phyloP scores from a whole-genome alignment of 345 rosid genomes.

The Microthlaspi erraticum region DNA sequence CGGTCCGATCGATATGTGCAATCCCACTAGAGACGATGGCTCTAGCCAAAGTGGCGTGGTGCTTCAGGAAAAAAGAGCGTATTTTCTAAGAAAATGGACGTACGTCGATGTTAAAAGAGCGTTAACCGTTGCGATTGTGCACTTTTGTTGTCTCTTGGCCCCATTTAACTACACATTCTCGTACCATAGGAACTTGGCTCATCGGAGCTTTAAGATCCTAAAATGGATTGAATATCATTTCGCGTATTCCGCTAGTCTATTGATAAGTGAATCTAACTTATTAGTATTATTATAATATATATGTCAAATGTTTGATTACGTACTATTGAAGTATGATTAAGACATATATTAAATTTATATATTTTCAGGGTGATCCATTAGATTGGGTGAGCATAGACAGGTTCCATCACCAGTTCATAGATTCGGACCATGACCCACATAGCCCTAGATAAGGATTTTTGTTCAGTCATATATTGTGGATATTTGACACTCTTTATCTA shows the following conservation, averaged over 20 bases:
- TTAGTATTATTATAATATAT: too few species aligned
- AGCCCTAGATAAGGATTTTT: conserved; percentile 88
- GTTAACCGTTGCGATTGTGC: conserved; percentile 54
- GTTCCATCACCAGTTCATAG: conserved; percentile 80
- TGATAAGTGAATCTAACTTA: too few species aligned
- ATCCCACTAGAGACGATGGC: conserved; percentile 23
- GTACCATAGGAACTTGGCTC: conserved; percentile 71
- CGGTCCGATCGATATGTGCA: conserved; percentile 24
- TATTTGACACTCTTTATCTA: conserved; percentile 59
- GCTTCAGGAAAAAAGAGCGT: conserved; percentile 37
- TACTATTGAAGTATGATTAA: background rate
- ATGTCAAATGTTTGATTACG: background rate
- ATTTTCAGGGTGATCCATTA: conserved; percentile 58
- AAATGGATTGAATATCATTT: conserved; percentile 82
- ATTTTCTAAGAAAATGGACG: conserved; percentile 62
- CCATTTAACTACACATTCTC: conserved; percentile 75
- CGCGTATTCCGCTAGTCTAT: conserved; percentile 60
- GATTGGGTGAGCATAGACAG: conserved; percentile 95
- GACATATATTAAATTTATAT: background rate
- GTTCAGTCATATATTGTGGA: conserved; percentile 84
- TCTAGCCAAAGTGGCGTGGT: conserved; percentile 37
- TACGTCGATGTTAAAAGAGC: conserved; percentile 55
- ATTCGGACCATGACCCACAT: conserved; percentile 85
- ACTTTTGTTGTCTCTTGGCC: conserved; percentile 63
- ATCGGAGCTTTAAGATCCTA: conserved; percentile 78